Base-by-base conservation (phyloP, 345 rosid species). In the Salix suchowensis region DNA sequence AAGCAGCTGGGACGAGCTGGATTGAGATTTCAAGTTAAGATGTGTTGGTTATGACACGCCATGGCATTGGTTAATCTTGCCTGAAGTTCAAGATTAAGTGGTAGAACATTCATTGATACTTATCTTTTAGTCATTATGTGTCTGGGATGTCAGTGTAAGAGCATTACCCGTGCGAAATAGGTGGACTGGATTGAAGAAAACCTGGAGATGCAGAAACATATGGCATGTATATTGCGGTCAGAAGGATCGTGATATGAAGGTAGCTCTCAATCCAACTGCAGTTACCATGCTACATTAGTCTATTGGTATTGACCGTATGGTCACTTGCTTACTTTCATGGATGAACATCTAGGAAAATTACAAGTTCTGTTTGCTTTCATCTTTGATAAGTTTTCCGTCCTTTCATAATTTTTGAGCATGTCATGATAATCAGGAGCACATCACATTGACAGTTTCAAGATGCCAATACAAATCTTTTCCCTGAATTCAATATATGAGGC, bases 1-100 rank as follows among this genome's bases (percentile, higher is more conserved):
- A 89, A 84, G 85, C 83, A 81, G 86, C 84, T 78, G 94, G 94
- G 80, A 75, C 73, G 82, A 88, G 97, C 76, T 88, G 92, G 93
- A 83, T 89, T 34, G 89, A 84, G 83, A 77, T 83, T 72, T 79
- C 72, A 52, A 62, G 61, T 70, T 85, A 79, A 68, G 61, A 71
- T 36, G 54, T 32, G 30, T 12, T 58, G 13, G 18, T 9, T 26
- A 18, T 10, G 52, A 32, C 44, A 34, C 37, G 16, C 34, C 44
- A 34, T 48, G n/a, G 39, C 71, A 32, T 9, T 26, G 28, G 7
- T 50, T 71, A 60, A 4, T 67, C 5, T 30, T 48, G 1, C 70
- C 15, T 23, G 37, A 28, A n/a, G 28, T 68, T 69, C 36, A 50
- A 5, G 71, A 52, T 32, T 34, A 71, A 80, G 65, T 42, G 77